These are phyloP conservation scores for Erysiphe pulchra DNA, from an alignment of 2,329 filamentous ascomycete species.

Conservation along the genomic window DNA sequence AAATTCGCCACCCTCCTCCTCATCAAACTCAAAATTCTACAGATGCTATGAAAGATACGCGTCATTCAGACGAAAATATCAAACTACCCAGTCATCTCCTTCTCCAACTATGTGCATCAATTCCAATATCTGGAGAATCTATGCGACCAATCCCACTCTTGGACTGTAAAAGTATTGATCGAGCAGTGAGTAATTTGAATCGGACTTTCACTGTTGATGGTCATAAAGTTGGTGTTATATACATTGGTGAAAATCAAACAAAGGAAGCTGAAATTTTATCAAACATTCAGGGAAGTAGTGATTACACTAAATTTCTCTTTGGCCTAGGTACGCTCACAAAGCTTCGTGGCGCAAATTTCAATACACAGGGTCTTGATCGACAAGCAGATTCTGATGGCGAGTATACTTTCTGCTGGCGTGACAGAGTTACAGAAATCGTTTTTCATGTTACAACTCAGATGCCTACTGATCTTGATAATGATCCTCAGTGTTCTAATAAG, in stretches of 20 bases:
- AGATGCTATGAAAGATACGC: slow-evolving; percentile 23
- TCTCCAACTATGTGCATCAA: slow-evolving; percentile 39
- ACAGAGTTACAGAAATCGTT: slow-evolving; percentile 80
- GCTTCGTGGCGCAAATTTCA: slow-evolving; percentile 64
- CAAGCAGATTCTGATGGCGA: slow-evolving; percentile 57
- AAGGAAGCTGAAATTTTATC: slow-evolving; percentile 62
- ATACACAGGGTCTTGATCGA: slow-evolving; percentile 74
- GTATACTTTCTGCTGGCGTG: slow-evolving; percentile 81
- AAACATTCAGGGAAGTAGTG: slow-evolving; percentile 64
- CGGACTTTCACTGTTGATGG: slow-evolving; percentile 74
- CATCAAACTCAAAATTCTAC: slow-evolving; percentile 25
- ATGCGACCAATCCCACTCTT: slow-evolving; percentile 54
- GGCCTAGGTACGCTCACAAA: slow-evolving; percentile 60
- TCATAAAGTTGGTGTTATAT: slow-evolving; percentile 86
- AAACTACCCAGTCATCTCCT: slow-evolving; percentile 51
- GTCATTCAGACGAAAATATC: slow-evolving; percentile 26
- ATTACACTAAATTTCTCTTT: slow-evolving; percentile 68
- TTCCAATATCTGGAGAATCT: slow-evolving; percentile 28
- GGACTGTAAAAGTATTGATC: slow-evolving; percentile 22
- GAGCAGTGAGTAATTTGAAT: slow-evolving; percentile 63
- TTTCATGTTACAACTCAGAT: slow-evolving; percentile 96
- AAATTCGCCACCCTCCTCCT: slow-evolving; percentile 29
- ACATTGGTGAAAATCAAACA: slow-evolving; percentile 69
- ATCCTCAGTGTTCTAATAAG: slow-evolving; percentile 56
- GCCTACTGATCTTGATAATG: slow-evolving; percentile 61